phyloP scores from a whole-genome alignment of 2,329 filamentous ascomycete genomes.

The Claviceps cyperi region DNA sequence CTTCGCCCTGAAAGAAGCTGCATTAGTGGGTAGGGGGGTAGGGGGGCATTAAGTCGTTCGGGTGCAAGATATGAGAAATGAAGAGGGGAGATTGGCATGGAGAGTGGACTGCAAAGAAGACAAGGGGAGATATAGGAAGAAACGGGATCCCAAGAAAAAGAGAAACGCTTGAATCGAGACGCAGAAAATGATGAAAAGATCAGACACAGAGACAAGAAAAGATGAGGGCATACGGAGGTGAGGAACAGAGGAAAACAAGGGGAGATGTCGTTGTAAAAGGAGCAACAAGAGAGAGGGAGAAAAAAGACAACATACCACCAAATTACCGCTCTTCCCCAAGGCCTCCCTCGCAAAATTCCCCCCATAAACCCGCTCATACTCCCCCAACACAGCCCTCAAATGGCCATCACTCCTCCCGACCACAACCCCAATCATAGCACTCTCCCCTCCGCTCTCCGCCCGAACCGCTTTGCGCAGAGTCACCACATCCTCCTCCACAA shows the following conservation, averaged over 20 bases:
- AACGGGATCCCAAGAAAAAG: background rate
- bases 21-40: too few species aligned
- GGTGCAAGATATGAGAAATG: too few species aligned
- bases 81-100: too few species aligned
- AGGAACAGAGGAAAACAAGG: slow-evolving; percentile 15
- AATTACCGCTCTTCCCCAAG: slow-evolving; percentile 74
- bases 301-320: slow-evolving; percentile 57
- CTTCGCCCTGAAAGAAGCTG: slow-evolving; percentile 54
- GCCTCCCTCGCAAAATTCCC: slow-evolving; percentile 81
- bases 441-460: slow-evolving; percentile 70
- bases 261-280: slow-evolving; percentile 12
- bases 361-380: slow-evolving; percentile 59
- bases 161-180: background rate
- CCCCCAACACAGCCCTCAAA: slow-evolving; percentile 60
- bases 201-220: background rate
- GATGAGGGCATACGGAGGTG: background rate
- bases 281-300: background rate
- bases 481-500: slow-evolving; percentile 58
- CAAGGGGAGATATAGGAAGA: background rate
- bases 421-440: slow-evolving; percentile 73
- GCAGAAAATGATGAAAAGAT: background rate
- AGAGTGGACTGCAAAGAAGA: too few species aligned
- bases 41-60: too few species aligned
- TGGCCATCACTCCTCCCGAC: slow-evolving; percentile 69
- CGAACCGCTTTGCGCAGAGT: slow-evolving; percentile 54